Conservation (phyloP, 2,329 filamentous ascomycete genomes). For the Trichoderma oligosporum region DNA sequence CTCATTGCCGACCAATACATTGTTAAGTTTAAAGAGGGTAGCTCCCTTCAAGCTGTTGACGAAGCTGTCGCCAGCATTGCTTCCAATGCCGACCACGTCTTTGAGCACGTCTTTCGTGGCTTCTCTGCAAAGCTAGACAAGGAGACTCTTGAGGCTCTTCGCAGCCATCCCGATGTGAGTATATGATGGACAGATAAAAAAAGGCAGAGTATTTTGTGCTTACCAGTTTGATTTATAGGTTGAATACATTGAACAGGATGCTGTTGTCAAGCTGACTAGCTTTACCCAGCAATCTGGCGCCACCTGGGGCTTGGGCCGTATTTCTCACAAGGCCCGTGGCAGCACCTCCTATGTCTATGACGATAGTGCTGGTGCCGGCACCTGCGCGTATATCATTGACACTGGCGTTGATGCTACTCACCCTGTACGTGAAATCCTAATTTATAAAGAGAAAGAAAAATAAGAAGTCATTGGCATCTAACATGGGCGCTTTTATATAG, state of each 20-base stretch:
- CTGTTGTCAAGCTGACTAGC: constrained; percentile 26
- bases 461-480: neutral
- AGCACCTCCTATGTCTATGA: constrained; percentile 38
- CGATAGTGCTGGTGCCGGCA: constrained; percentile 38
- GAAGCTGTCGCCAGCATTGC: constrained; percentile 21
- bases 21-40: constrained; percentile 29
- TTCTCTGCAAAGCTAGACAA: constrained; percentile 27
- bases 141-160: constrained; percentile 24
- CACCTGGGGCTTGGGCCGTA: constrained; percentile 32
- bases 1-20: constrained; percentile 31
- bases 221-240: constrained; percentile 24
- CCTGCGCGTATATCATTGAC: constrained; percentile 46
- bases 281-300: constrained; percentile 23
- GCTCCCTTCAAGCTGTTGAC: constrained; percentile 20
- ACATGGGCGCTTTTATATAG: constrained; percentile 5
- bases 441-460: neutral
- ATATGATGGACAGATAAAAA: neutral
- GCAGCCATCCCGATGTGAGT: constrained; percentile 26
- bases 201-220: neutral
- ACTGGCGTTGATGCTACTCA: constrained; percentile 42
- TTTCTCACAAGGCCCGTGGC: constrained; percentile 35
- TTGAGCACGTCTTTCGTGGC: constrained; percentile 25
- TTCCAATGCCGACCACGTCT: constrained; percentile 27
- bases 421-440: constrained; percentile 29
- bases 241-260: constrained; percentile 38